Percentiles rank a stretch among this genome's conserved stretches.
phyloP scores from a whole-genome alignment of 1,284 basidiomycete genomes.

The Pyrrhoderma noxium region DNA sequence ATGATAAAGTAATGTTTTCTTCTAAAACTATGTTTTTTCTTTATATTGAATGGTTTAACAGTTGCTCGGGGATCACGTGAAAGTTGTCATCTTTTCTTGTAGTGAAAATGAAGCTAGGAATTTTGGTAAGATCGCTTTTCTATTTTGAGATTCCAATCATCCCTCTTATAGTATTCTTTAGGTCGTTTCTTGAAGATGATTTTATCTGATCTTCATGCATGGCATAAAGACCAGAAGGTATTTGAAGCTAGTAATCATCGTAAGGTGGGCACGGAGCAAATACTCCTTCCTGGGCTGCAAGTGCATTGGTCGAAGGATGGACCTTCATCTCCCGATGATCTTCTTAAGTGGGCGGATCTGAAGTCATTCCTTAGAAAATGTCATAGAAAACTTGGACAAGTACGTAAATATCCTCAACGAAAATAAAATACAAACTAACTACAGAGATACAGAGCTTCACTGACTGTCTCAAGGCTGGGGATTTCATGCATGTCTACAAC shows the following conservation, averaged over 20 bases:
- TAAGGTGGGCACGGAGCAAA: constrained; percentile 56
- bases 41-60: constrained; percentile 25
- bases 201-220: constrained; percentile 67
- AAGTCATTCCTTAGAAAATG: constrained; percentile 73
- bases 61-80: constrained; percentile 79
- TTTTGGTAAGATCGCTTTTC: constrained; percentile 82
- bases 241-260: constrained; percentile 62
- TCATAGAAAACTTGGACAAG: constrained; percentile 68
- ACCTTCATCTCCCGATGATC: constrained; percentile 39
- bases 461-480: constrained; percentile 63
- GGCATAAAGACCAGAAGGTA: constrained; percentile 64
- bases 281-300: constrained; percentile 61
- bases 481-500: constrained; percentile 95
- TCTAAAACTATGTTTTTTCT: background rate
- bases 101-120: constrained; percentile 96
- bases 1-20: constrained; percentile 61
- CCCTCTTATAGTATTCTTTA: constrained; percentile 26
- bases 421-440: constrained; percentile 2
- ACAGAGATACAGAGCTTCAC: constrained; percentile 43
- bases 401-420: constrained; percentile 25
- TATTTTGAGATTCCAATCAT: no score
- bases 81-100: constrained; percentile 83
- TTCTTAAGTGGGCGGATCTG: constrained; percentile 68
- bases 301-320: constrained; percentile 40
- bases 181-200: constrained; percentile 82